Evolutionary conservation across 202 grass and related monocot genomes (phyloP), one percentile per base, ranked within the genome.

Genomic region (Digitaria exilis): DNA sequence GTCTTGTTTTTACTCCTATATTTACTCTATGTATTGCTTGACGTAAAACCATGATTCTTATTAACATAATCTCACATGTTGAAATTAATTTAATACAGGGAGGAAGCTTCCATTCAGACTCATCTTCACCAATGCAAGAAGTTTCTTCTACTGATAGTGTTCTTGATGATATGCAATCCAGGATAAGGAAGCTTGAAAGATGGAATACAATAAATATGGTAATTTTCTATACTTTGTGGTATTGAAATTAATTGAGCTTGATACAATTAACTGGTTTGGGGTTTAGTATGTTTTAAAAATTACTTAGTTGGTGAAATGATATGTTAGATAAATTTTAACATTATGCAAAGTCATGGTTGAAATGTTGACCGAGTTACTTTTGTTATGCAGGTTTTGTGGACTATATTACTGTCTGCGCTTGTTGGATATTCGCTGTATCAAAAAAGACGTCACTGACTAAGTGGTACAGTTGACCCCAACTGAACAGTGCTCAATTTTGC

Each of bases 171-270:
- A 64, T 98, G 81, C 91, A 98, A 79, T 93, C 80, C 45, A 98
- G 96, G 75, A 90, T 98, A 78, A 95, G 84, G 89, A 93, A 79
- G 87, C 91, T 98, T 77, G 96, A 98, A 85, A 88, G 89, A 87
- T 95, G 96, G 93, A 95, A 98, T 87, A 94, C 92, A 28, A 87
- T 98, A 79, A 98, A 98, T 63, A 87, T 95, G 93, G 96, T 95
- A 85, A 88, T 87, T 65, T 62, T 77, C 28, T 78, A 1, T 31
- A 72, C 54, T n/a, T 71, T 77, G n/a, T 44, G 9, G 21, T 45
- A n/a, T 79, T 78, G 74, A 44, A 81, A 59, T 79, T 69, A 73
- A 67, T 79, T 69, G 68, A 67, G 26, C 49, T 70, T 6, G 39
- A 48, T 31, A 12, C 24, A 37, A 37, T 77, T 50, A 45, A 35